These are phyloP conservation scores for Fonsecaea pugnacius DNA, from an alignment of 2,329 filamentous ascomycete species.

Conservation along the genomic window DNA sequence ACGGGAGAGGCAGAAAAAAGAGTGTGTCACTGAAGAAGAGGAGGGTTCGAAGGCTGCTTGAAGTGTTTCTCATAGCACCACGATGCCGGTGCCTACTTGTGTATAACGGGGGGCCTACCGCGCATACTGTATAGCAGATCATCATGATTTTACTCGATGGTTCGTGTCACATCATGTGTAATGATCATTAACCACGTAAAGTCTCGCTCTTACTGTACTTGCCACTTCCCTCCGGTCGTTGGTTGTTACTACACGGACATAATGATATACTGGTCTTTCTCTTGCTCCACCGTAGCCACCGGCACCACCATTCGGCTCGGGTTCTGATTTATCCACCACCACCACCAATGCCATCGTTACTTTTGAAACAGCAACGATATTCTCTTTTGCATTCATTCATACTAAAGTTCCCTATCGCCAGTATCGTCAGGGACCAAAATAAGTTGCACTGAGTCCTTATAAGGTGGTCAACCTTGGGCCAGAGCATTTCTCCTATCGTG, in stretches of 20 bases:
- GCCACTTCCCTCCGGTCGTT: neutral
- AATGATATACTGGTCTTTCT: neutral
- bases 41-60: conserved; percentile 60
- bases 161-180: neutral
- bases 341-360: too few species aligned
- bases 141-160: neutral
- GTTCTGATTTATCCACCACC: neutral
- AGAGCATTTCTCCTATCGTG: neutral
- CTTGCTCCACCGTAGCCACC: neutral
- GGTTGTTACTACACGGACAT: neutral
- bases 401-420: neutral
- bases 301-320: neutral
- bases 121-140: neutral
- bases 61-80: neutral
- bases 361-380: neutral
- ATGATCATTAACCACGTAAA: neutral
- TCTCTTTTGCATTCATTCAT: neutral
- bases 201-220: neutral
- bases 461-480: neutral
- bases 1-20: conserved; percentile 57
- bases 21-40: conserved; percentile 58
- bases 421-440: neutral
- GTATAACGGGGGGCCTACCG: neutral
- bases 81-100: neutral
- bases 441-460: neutral